A percentile compares a stretch with the other conserved stretches of the same genome.
Evolutionary conservation across 108 stramenopile genomes (phyloP).

Genomic region (Fistulifera solaris): DNA sequence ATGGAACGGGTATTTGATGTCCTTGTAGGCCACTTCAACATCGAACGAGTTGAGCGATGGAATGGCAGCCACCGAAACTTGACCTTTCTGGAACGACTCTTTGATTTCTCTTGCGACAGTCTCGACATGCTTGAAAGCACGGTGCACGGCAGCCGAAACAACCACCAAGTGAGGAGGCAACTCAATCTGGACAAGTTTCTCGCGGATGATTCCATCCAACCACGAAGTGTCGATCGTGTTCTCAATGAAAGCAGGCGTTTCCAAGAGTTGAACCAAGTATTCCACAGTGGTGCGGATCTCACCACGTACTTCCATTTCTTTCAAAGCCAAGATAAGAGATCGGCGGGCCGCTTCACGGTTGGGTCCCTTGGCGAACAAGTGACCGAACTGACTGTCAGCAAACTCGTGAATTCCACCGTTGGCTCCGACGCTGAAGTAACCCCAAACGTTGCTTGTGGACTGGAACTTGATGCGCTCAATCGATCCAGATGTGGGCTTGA

Average conservation of each 20-base stretch:
- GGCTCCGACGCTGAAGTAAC: slow-evolving; percentile 95
- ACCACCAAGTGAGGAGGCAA: slow-evolving; percentile 78
- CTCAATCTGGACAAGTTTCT: slow-evolving; percentile 76
- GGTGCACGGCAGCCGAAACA: slow-evolving; percentile 81
- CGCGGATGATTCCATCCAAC: slow-evolving; percentile 92
- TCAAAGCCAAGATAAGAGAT: slow-evolving; percentile 88
- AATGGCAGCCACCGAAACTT: slow-evolving; percentile 77
- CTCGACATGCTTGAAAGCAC: slow-evolving; percentile 80
- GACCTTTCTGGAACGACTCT: slow-evolving; percentile 83
- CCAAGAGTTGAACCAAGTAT: slow-evolving; percentile 93
- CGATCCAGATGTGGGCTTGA: slow-evolving; percentile 95
- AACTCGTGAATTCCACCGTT: slow-evolving; percentile 98
- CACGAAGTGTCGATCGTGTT: slow-evolving; percentile 96
- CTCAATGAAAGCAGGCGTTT: slow-evolving; percentile 90
- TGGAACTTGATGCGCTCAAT: slow-evolving; percentile 99
- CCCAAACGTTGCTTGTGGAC: slow-evolving; percentile 94
- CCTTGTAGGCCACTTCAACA: slow-evolving; percentile 85
- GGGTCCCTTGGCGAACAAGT: slow-evolving; percentile 94
- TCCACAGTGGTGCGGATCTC: slow-evolving; percentile 98
- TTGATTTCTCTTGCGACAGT: slow-evolving; percentile 56
- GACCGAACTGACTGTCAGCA: slow-evolving; percentile 98
- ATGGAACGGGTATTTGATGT: slow-evolving; percentile 88
- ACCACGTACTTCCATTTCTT: slow-evolving; percentile 97
- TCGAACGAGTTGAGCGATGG: slow-evolving; percentile 84
- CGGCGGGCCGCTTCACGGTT: slow-evolving; percentile 93